phyloP scores from a whole-genome alignment of 2,329 filamentous ascomycete genomes.

The Phyllosticta ampelicida region DNA sequence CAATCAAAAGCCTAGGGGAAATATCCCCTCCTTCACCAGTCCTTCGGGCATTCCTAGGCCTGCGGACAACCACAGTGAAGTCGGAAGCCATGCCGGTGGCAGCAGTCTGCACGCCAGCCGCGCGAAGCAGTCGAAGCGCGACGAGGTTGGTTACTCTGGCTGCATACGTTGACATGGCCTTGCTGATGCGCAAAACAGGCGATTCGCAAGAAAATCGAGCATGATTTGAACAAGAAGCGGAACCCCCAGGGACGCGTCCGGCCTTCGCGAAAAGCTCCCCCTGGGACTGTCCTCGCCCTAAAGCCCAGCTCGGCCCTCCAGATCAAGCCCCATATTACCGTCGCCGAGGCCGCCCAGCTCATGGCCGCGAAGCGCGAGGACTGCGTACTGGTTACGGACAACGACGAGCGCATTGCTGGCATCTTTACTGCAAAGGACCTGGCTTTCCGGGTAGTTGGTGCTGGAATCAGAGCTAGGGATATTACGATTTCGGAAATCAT shows the following conservation, averaged over 20 bases:
- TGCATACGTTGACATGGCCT: slow-evolving; percentile 13
- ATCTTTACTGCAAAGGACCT: slow-evolving; percentile 99
- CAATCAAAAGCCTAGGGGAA: slow-evolving; percentile 54
- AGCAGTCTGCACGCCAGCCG: slow-evolving; percentile 84
- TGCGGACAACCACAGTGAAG: slow-evolving; percentile 27
- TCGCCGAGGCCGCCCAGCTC: slow-evolving; percentile 91
- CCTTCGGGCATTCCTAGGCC: slow-evolving; percentile 59
- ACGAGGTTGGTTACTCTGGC: slow-evolving; percentile 63
- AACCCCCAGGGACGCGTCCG: slow-evolving; percentile 66
- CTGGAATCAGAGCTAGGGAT: slow-evolving; percentile 76
- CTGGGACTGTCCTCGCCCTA: slow-evolving; percentile 87
- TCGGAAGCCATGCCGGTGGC: slow-evolving; percentile 36
- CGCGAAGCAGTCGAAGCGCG: slow-evolving; percentile 92
- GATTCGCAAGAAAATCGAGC: slow-evolving; percentile 93
- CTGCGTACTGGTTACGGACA: slow-evolving; percentile 93
- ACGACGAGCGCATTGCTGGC: slow-evolving; percentile 93
- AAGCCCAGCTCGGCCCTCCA: slow-evolving; percentile 93
- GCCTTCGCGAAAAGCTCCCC: slow-evolving; percentile 84
- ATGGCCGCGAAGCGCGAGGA: slow-evolving; percentile 99
- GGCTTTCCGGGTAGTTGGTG: slow-evolving; percentile 90
- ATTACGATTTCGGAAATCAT: slow-evolving; percentile 97
- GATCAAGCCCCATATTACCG: slow-evolving; percentile 90
- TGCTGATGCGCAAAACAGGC: slow-evolving; percentile 48
- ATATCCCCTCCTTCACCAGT: slow-evolving; percentile 51
- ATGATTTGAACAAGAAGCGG: slow-evolving; percentile 96